phyloP scores from a whole-genome alignment of 768 basidiomycete species.

The Russula brevipes region DNA sequence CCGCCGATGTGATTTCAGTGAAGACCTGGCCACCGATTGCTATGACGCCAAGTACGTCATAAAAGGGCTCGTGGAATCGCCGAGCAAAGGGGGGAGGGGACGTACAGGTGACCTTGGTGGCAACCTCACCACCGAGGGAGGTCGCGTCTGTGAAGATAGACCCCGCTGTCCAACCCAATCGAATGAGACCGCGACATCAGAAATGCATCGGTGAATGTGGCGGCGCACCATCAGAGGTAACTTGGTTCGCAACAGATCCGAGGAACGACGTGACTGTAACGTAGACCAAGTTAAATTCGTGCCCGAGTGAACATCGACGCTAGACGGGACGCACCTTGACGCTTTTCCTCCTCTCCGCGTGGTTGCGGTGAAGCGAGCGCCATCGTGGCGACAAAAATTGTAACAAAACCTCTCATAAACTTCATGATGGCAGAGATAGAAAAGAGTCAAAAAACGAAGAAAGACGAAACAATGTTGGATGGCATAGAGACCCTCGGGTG shows the following conservation, averaged over 20 bases:
- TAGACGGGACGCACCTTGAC: constrained; percentile 6
- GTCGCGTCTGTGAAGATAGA: constrained; percentile 10
- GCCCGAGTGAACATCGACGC: neutral
- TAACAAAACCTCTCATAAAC: neutral
- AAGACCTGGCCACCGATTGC: constrained; percentile 18
- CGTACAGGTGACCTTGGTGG: constrained; percentile 22
- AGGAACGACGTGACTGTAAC: constrained; percentile 7
- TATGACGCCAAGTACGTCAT: neutral
- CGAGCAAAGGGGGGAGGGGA: neutral
- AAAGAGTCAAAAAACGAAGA: neutral
- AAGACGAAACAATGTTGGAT: neutral
- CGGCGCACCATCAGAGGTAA: constrained; percentile 15
- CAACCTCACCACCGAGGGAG: neutral
- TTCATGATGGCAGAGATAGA: constrained; percentile 1
- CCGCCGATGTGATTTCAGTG: constrained; percentile 22
- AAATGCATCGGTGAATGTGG: neutral
- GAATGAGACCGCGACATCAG: neutral
- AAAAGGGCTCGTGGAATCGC: too few relatives aligned
- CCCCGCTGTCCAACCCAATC: constrained; percentile 8
- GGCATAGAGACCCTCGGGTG: neutral
- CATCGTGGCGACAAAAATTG: neutral
- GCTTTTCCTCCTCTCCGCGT: neutral
- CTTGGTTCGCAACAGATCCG: neutral
- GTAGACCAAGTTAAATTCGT: neutral
- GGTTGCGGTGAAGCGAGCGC: constrained; percentile 1